Base-by-base conservation (phyloP, 2,329 filamentous ascomycete genomes). In the Saccharata proteae region DNA sequence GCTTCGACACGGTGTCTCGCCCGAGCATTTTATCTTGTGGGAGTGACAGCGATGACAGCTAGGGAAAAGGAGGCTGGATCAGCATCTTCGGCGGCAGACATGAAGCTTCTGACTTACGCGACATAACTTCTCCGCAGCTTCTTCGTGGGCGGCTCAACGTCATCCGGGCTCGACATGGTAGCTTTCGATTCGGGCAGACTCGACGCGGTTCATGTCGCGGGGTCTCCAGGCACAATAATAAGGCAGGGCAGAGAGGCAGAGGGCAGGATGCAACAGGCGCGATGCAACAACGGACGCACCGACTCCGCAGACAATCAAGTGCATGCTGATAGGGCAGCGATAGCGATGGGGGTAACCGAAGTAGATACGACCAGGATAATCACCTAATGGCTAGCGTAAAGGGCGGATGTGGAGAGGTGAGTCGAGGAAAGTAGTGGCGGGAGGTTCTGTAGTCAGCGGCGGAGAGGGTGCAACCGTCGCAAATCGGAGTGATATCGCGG, bases 11-110 rank as follows among this genome's bases (percentile, higher is more conserved):
- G 44, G 44, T 20, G 36, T 40, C 29, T 46, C 43, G 18, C 44
- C 44, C 2, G 43, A 44, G 31, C 44, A 46, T 30, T 45, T 45
- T 29, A 44, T 46, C 37, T 46, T 46, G 14, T 46, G 44, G 6
- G 34, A 38, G 27, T 46, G 43, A 30, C 44, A 46, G 31, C 43
- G 26, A 12, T 40, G 32, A 14, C 44, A 46, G 19, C 42, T 45
- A n/a, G n/a, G 27, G n/a, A 28, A 8, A n/a, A 10, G 4, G n/a
- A 20, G 21, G 27, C 8, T 4, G 13, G 16, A 29, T 30, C 23
- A 26, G 27, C 13, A n/a, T n/a, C n/a, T n/a, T n/a, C n/a, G n/a
- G n/a, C n/a, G n/a, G n/a, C n/a, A n/a, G n/a, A n/a, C n/a, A n/a
- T n/a, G n/a, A n/a, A n/a, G n/a, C n/a, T n/a, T n/a, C n/a, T n/a